Evolutionary conservation across 495 filamentous ascomycete species (phyloP).

Genomic region (Tuber borchii): DNA sequence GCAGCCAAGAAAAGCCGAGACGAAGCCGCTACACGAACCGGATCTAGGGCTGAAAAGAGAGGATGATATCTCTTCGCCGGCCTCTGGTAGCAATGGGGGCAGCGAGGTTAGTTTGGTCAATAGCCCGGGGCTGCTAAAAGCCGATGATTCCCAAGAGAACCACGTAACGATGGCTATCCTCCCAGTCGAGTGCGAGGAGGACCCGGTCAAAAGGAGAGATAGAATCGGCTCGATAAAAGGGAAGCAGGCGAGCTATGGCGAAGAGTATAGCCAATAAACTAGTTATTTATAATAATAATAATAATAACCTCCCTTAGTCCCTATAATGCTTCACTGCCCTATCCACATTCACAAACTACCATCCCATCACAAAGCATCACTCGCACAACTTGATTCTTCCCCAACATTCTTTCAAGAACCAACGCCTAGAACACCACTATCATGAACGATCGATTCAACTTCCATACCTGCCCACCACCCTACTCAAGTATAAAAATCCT

Average conservation of each 20-base stretch:
- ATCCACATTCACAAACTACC: not conserved
- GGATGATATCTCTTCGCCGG: not conserved
- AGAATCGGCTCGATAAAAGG: conserved; percentile 34
- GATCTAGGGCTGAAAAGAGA: conserved; percentile 22
- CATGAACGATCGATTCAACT: not conserved
- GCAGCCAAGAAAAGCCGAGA: conserved; percentile 19
- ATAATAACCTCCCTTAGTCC: not conserved
- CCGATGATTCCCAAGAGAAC: not conserved
- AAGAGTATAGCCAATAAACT: not conserved
- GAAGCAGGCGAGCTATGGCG: conserved; percentile 22
- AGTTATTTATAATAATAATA: not conserved
- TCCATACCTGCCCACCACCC: not conserved
- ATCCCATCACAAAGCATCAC: not conserved
- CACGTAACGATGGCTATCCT: not conserved
- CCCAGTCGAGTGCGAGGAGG: conserved; percentile 11
- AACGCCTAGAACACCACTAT: not conserved
- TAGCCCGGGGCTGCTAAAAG: not conserved
- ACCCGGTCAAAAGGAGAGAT: conserved; percentile 33
- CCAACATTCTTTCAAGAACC: not conserved
- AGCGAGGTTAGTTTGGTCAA: not conserved
- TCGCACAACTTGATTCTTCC: not conserved
- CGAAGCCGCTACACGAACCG: conserved; percentile 15
- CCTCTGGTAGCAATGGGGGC: not conserved
- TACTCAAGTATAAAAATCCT: not conserved
- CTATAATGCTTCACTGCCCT: not conserved